These are phyloP conservation scores for Nemania bipapillata DNA, from an alignment of 2,329 filamentous ascomycete species.

Conservation along the genomic window DNA sequence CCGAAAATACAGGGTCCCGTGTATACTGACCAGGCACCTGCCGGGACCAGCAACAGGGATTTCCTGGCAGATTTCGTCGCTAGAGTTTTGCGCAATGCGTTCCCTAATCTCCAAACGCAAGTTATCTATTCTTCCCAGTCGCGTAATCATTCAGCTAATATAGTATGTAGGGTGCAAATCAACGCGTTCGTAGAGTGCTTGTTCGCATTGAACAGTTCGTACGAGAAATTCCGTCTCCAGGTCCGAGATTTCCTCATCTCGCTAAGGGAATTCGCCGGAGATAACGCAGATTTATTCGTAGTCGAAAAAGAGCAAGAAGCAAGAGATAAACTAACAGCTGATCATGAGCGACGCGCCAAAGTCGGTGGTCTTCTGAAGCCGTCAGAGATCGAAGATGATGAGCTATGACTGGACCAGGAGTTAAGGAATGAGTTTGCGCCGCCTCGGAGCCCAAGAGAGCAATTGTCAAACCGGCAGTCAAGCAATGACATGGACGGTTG, in stretches of 20 bases:
- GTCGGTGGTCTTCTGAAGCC: constrained; percentile 96
- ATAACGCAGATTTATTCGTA: constrained; percentile 92
- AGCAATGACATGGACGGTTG: constrained; percentile 49
- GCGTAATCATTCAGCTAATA: constrained; percentile 52
- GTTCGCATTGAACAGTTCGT: constrained; percentile 86
- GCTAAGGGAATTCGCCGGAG: constrained; percentile 93
- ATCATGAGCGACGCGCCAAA: constrained; percentile 92
- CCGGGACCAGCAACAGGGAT: constrained; percentile 87
- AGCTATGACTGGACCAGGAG: constrained; percentile 84
- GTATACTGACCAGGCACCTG: constrained; percentile 85
- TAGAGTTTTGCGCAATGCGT: constrained; percentile 85
- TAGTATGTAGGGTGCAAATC: constrained; percentile 76
- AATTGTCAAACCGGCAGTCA: constrained; percentile 37
- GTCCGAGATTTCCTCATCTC: constrained; percentile 97
- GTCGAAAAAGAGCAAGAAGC: constrained; percentile 95
- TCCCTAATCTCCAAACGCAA: constrained; percentile 90
- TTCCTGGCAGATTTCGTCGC: constrained; percentile 90
- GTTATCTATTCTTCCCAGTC: constrained; percentile 52
- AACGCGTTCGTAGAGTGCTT: constrained; percentile 88
- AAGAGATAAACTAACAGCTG: constrained; percentile 83
- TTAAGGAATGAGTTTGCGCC: constrained; percentile 70
- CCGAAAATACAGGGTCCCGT: constrained; percentile 94
- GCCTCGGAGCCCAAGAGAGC: constrained; percentile 49
- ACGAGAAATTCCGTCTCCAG: constrained; percentile 94
- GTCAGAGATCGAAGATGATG: constrained; percentile 92